Conservation (phyloP, 2,329 filamentous ascomycete species). For the Aspergillus aculeatinus region DNA sequence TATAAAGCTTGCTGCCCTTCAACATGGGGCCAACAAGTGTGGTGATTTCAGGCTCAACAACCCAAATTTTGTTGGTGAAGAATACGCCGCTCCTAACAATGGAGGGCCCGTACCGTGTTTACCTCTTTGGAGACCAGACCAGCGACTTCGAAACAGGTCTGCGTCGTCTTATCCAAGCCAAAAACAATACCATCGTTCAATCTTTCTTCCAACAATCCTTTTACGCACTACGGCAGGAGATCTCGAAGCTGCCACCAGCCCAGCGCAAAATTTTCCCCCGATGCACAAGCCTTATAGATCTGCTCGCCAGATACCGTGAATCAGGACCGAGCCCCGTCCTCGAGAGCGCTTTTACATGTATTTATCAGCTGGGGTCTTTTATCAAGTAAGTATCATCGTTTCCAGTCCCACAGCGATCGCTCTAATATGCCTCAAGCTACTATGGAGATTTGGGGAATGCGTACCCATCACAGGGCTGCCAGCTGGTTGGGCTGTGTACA, state of each 20-base stretch:
- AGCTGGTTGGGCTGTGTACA: constrained; percentile 45
- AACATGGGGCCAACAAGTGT: background rate
- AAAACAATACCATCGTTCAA: constrained; percentile 43
- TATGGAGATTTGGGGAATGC: constrained; percentile 43
- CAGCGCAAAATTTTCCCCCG: constrained; percentile 39
- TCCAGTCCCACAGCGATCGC: background rate
- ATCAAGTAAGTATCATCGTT: constrained; percentile 40
- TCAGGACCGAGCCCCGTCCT: constrained; percentile 39
- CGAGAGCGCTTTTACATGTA: constrained; percentile 45
- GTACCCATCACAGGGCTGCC: constrained; percentile 40
- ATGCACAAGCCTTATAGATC: constrained; percentile 41
- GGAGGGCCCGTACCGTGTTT: constrained; percentile 35
- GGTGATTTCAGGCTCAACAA: constrained; percentile 1
- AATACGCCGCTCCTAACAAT: constrained; percentile 21
- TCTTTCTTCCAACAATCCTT: constrained; percentile 46
- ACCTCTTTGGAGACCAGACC: constrained; percentile 51
- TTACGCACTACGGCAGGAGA: constrained; percentile 43
- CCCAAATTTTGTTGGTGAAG: constrained; percentile 11
- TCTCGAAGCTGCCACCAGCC: constrained; percentile 35
- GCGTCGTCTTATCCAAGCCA: constrained; percentile 41
- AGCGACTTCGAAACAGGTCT: constrained; percentile 44
- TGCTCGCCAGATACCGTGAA: constrained; percentile 36
- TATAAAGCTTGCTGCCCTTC: constrained; percentile 13
- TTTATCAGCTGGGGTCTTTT: constrained; percentile 46
- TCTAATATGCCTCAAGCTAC: constrained; percentile 33